Conservation (phyloP, 805 yeast genomes). For the Wickerhamiella brachini region DNA sequence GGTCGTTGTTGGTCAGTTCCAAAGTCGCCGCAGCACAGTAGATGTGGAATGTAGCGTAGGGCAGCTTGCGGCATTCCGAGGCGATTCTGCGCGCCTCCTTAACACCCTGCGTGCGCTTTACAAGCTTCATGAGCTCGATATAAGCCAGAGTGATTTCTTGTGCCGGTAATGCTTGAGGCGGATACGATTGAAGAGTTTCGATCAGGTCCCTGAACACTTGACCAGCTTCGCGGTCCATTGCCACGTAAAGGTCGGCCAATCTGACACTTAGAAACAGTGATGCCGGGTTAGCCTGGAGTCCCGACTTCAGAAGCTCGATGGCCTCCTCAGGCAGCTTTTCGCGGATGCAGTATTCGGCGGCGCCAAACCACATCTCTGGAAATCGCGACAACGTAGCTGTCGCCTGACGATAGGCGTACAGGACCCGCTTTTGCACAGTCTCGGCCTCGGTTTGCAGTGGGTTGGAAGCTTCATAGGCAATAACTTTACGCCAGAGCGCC, state of each 20-base stretch:
- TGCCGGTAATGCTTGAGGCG: slow-evolving; percentile 8
- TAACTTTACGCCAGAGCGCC: slow-evolving; percentile 56
- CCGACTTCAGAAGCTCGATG: slow-evolving; percentile 38
- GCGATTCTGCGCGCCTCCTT: slow-evolving; percentile 63
- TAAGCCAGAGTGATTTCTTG: slow-evolving; percentile 45
- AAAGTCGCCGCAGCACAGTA: slow-evolving; percentile 70
- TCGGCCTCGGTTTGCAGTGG: slow-evolving; percentile 43
- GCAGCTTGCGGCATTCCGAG: slow-evolving; percentile 50
- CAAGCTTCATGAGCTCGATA: slow-evolving; percentile 54
- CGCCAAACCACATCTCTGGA: slow-evolving; percentile 65
- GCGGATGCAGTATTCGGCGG: slow-evolving; percentile 27
- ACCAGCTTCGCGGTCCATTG: slow-evolving; percentile 39
- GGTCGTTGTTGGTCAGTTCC: slow-evolving; percentile 48
- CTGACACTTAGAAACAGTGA: slow-evolving; percentile 55
- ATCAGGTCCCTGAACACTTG: slow-evolving; percentile 39
- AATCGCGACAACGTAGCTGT: slow-evolving; percentile 45
- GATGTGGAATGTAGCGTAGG: slow-evolving; percentile 55
- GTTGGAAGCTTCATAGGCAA: slow-evolving; percentile 64
- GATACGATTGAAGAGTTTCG: slow-evolving; percentile 30
- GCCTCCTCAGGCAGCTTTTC: slow-evolving; percentile 13
- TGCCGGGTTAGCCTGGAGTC: slow-evolving; percentile 50
- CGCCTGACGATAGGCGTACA: slow-evolving; percentile 61
- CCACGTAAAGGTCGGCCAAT: slow-evolving; percentile 57
- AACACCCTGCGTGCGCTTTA: slow-evolving; percentile 52
- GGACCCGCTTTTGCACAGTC: slow-evolving; percentile 42